Evolutionary conservation across 2,329 filamentous ascomycete species (phyloP), one percentile per base, ranked within the genome.

Genomic region (Coniochaeta sp.): DNA sequence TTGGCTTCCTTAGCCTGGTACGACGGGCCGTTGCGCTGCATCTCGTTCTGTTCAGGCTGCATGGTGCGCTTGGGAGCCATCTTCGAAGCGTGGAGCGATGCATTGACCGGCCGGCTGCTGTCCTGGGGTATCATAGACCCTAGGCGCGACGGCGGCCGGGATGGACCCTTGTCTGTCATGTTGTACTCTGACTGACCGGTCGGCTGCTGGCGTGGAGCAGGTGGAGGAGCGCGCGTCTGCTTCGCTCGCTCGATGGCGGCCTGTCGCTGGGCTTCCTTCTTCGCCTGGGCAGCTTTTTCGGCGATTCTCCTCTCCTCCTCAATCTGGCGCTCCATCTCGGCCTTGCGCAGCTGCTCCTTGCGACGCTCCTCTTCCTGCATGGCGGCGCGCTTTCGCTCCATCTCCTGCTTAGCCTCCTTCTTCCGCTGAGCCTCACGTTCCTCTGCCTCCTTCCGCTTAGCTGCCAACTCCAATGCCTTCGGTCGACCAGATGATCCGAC

Each of bases 361-460:
- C 71, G 78, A 51, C 73, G 75, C 60, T 87, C 81, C 58, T 88
- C 85, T 54, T 86, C 83, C 58, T 86, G 83, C 16, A 72, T 67
- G 6, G 80, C 82, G 47, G 81, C 81, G 53, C 87, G 79, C 70
- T 91, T 90, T 47, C 87, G 83, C 64, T 95, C 90, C 30, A 87
- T 72, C 60, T 95, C 89, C 14, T 84, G 80, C 68, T 95, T 96
- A 32, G 86, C 84, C 18, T 95, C 88, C 8, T 85, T 84, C 62
- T 89, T 92, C 48, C 85, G 82, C 61, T 91, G 85, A 13, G 83
- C 82, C 57, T 91, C 88, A 47, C 84, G 82, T 63, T 95, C 89
- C 60, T 95, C 91, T 64, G 85, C 86, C 65, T 95, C 90, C 64
- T 87, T 92, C 67, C 91, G 91, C 62, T 84, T 86, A 33, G 89